Evolutionary conservation across 2,329 filamentous ascomycete genomes (phyloP).

Genomic region (Zopfia rhizophila): DNA sequence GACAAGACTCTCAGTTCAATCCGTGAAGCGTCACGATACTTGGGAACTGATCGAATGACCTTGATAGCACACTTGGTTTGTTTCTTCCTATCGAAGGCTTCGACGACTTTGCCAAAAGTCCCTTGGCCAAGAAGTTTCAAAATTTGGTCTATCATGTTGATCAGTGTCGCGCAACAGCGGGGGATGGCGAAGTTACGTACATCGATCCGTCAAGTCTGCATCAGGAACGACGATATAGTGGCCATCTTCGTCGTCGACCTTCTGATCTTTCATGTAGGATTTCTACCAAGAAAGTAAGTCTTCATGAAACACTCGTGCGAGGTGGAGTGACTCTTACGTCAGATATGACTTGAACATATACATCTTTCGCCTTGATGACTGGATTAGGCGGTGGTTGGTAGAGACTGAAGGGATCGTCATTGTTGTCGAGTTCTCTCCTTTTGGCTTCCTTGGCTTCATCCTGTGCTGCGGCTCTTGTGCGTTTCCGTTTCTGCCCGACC

Average conservation of each 20-base stretch:
- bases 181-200: slow-evolving; percentile 65
- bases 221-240: slow-evolving; percentile 95
- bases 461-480: slow-evolving; percentile 82
- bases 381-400: slow-evolving; percentile 91
- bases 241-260: slow-evolving; percentile 95
- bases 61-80: slow-evolving; percentile 92
- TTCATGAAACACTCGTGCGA: slow-evolving; percentile 3
- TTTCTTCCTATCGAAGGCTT: slow-evolving; percentile 82
- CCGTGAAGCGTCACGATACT: slow-evolving; percentile 94
- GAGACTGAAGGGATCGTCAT: slow-evolving; percentile 76
- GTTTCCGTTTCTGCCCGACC: slow-evolving; percentile 89
- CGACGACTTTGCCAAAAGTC: slow-evolving; percentile 97
- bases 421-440: slow-evolving; percentile 74
- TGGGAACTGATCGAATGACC: slow-evolving; percentile 97
- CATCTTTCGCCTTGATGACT: slow-evolving; percentile 82
- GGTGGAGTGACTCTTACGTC: slow-evolving; percentile 62
- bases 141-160: slow-evolving; percentile 75
- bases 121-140: slow-evolving; percentile 91
- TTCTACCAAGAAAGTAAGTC: slow-evolving; percentile 50
- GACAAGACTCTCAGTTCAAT: slow-evolving; percentile 94
- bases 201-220: slow-evolving; percentile 86
- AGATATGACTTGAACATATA: slow-evolving; percentile 66
- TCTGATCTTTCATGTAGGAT: slow-evolving; percentile 65
- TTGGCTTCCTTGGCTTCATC: slow-evolving; percentile 76
- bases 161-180: slow-evolving; percentile 21